Evolutionary conservation across 768 basidiomycete genomes (phyloP).

Genomic region (Rhodotorula toruloides): DNA sequence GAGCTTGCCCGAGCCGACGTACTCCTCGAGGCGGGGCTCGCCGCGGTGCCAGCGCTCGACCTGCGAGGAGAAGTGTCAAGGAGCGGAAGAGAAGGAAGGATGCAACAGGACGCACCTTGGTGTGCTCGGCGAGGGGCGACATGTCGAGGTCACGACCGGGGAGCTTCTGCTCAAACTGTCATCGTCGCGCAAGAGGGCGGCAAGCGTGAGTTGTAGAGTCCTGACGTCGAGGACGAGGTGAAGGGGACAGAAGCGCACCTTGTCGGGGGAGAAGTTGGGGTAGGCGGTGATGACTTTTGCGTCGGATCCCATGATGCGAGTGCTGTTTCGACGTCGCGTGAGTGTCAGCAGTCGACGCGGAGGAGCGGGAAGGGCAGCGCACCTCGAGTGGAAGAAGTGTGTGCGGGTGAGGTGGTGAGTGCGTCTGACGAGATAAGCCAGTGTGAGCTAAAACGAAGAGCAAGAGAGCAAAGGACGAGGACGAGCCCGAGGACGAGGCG

Average conservation of each 20-base stretch:
- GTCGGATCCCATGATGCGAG: conserved; percentile 1
- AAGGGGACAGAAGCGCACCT: not conserved
- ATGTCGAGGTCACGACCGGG: conserved; percentile 45
- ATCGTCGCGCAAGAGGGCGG: no score
- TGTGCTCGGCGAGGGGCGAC: conserved; percentile 48
- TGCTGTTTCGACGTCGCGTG: no score
- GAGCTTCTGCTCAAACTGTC: conserved; percentile 4
- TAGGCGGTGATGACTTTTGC: conserved; percentile 28
- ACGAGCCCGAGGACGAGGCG: no score
- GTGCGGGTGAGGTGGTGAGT: not conserved
- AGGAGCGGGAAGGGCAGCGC: not conserved
- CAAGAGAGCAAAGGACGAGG: no score
- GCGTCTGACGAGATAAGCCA: no score
- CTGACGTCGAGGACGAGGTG: no score
- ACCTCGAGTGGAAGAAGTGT: not conserved
- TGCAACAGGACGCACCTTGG: conserved; percentile 2
- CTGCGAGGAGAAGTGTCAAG: not conserved
- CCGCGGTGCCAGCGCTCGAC: conserved; percentile 55
- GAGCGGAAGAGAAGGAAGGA: conserved; percentile 33
- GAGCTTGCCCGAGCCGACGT: conserved; percentile 55
- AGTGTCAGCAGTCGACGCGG: not conserved
- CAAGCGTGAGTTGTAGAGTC: no score
- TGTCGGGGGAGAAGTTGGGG: conserved; percentile 12
- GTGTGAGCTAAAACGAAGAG: no score
- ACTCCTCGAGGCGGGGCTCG: conserved; percentile 55